Percentiles rank a stretch among this genome's conserved stretches.
Conservation (phyloP, 495 filamentous ascomycete genomes). For the Daldinia vernicosa region DNA sequence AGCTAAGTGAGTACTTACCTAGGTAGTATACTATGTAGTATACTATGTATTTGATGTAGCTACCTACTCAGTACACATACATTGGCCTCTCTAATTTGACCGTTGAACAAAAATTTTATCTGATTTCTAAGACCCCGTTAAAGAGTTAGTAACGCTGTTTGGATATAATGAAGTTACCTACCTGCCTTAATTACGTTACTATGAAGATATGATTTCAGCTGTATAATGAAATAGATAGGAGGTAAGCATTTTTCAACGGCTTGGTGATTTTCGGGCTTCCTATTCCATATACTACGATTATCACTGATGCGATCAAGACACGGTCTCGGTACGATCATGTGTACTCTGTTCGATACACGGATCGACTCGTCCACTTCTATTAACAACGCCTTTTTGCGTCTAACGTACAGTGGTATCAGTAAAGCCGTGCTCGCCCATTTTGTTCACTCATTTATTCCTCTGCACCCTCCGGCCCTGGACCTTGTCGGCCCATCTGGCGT, state of each 20-base stretch:
- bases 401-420: constrained; percentile 42
- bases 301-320: not conserved
- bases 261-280: not conserved
- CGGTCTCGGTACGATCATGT: not conserved
- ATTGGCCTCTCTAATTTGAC: too few species aligned
- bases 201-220: not conserved
- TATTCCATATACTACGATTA: not conserved
- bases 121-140: too few species aligned
- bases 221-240: too few species aligned
- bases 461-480: constrained; percentile 61
- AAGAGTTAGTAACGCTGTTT: too few species aligned
- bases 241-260: too few species aligned
- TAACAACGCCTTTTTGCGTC: constrained; percentile 31
- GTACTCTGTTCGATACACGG: constrained; percentile 4
- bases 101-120: too few species aligned
- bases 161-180: too few species aligned
- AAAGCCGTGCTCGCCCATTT: constrained; percentile 9
- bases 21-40: too few species aligned
- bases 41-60: not conserved
- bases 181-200: not conserved
- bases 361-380: constrained; percentile 27
- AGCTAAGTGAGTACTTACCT: constrained; percentile 9
- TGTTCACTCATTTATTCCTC: constrained; percentile 49
- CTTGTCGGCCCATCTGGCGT: constrained; percentile 80
- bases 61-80: not conserved